Conservation (phyloP, 768 basidiomycete genomes). For the Collybia mongolica region DNA sequence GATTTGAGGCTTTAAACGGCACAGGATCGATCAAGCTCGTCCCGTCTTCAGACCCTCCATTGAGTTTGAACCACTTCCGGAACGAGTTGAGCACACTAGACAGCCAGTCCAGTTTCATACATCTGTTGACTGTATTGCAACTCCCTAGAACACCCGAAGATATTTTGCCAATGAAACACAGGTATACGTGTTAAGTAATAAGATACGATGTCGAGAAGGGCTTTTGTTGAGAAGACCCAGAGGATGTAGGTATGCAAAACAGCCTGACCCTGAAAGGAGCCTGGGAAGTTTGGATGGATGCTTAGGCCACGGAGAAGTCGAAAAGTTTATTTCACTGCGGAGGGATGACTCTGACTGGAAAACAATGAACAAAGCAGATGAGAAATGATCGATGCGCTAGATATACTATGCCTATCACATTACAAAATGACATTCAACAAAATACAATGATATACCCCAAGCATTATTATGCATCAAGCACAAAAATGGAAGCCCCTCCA, state of each 20-base stretch:
- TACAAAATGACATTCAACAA: too few species aligned
- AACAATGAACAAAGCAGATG: conserved; percentile 12
- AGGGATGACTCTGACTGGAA: conserved; percentile 30
- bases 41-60: conserved; percentile 34
- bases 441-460: not conserved
- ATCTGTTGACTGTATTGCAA: conserved; percentile 55
- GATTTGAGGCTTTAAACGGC: too few species aligned
- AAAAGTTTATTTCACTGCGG: conserved; percentile 32
- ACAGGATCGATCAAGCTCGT: too few species aligned
- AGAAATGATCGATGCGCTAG: conserved; percentile 33
- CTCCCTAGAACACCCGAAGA: conserved; percentile 40
- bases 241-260: conserved; percentile 24
- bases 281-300: too few species aligned
- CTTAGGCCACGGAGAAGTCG: conserved; percentile 44
- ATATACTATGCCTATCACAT: too few species aligned
- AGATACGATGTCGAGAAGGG: conserved; percentile 37
- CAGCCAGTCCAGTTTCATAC: conserved; percentile 45
- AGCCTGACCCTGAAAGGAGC: not conserved
- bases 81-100: conserved; percentile 47
- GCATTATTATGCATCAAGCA: conserved; percentile 17
- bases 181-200: conserved; percentile 44
- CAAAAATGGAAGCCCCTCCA: conserved; percentile 62
- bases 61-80: conserved; percentile 36
- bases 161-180: conserved; percentile 41
- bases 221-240: conserved; percentile 50